Evolutionary conservation across 225 moss, liverwort and hornwort genomes (phyloP).

Genomic region (Climacium dendroides): DNA sequence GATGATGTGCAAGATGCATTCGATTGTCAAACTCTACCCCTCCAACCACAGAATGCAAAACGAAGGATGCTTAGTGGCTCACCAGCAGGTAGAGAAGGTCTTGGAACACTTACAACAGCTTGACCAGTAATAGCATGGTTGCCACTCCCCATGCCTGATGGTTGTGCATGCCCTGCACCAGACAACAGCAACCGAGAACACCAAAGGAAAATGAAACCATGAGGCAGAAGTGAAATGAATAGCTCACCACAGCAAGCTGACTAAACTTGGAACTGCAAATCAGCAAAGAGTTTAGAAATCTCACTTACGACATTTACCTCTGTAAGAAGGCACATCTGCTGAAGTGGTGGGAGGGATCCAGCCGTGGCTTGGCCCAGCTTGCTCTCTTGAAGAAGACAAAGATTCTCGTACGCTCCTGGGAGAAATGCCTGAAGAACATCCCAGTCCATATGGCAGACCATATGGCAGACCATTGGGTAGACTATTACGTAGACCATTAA

Average conservation of each 20-base stretch:
- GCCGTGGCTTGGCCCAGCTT: neutral
- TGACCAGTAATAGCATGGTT: neutral
- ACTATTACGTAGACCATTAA: neutral
- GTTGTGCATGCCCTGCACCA: neutral
- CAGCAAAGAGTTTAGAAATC: neutral
- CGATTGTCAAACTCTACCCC: neutral
- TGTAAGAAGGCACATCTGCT: neutral
- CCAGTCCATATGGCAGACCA: neutral
- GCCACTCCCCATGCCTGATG: neutral
- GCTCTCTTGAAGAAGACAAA: neutral
- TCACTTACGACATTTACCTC: neutral
- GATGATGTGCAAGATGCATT: neutral
- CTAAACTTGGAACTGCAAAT: neutral
- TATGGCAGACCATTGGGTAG: neutral
- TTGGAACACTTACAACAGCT: neutral
- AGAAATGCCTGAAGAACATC: neutral
- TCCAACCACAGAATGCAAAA: neutral
- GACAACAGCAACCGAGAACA: neutral
- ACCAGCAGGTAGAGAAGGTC: constrained; percentile 1
- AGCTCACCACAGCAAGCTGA: neutral
- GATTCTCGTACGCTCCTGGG: neutral
- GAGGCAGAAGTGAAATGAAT: neutral
- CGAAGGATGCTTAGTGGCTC: neutral
- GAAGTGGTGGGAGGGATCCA: neutral
- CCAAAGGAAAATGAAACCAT: neutral